Evolutionary conservation across 305 asterid species (phyloP).

Genomic region (Fraxinus velutina): DNA sequence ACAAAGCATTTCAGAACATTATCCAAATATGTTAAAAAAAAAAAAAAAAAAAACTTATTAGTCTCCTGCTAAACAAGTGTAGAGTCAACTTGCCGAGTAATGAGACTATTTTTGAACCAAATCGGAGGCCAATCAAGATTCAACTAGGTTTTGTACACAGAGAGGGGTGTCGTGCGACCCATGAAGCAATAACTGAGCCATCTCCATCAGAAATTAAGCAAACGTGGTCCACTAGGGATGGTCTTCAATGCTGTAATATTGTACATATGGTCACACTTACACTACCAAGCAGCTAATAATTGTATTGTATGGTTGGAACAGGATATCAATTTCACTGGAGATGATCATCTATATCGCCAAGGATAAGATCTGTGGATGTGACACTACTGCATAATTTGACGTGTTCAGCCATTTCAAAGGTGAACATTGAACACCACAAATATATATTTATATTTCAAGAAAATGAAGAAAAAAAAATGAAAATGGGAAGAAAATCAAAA

Average conservation of each 20-base stretch:
- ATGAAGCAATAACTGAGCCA: slow-evolving; percentile 2
- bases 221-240: slow-evolving; percentile 7
- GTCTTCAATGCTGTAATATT: background rate
- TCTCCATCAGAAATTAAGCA: background rate
- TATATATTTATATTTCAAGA: slow-evolving; percentile 9
- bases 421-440: background rate
- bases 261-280: background rate
- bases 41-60: background rate
- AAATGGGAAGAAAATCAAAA: slow-evolving; percentile 2
- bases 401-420: slow-evolving; percentile 19
- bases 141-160: background rate
- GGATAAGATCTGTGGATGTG: slow-evolving; percentile 49
- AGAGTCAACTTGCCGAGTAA: background rate
- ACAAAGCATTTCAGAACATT: background rate
- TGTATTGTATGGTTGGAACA: slow-evolving; percentile 32
- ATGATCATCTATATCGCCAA: slow-evolving; percentile 36
- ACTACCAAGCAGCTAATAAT: slow-evolving; percentile 17
- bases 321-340: slow-evolving; percentile 43
- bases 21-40: background rate
- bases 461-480: background rate
- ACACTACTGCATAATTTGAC: slow-evolving; percentile 29
- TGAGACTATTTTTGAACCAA: background rate
- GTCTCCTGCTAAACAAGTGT: background rate
- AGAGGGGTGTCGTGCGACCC: background rate
- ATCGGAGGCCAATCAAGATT: background rate